Conservation (phyloP, 2,329 filamentous ascomycete genomes). For the Nothopassalora personata region DNA sequence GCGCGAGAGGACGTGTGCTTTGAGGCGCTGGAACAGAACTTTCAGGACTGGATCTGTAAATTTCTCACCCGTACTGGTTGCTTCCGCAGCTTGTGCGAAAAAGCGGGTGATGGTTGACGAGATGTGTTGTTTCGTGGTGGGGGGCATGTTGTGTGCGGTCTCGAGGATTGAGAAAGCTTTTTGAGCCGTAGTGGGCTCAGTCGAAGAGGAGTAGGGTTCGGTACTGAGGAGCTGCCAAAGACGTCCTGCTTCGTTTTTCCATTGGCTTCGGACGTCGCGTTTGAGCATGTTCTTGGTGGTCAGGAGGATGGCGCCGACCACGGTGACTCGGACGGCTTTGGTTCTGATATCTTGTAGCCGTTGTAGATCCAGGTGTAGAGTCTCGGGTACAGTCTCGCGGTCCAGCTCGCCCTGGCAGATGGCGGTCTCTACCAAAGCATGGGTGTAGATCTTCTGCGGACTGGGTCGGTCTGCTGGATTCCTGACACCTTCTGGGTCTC, state of each 20-base stretch:
- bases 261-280: conserved; percentile 69
- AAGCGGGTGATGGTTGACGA: conserved; percentile 43
- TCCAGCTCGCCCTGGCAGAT: conserved; percentile 58
- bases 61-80: conserved; percentile 6
- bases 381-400: conserved; percentile 60
- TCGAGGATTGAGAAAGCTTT: conserved; percentile 47
- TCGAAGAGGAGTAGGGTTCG: conserved; percentile 46
- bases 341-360: conserved; percentile 56
- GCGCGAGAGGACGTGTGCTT: conserved; percentile 60
- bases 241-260: conserved; percentile 69
- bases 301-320: conserved; percentile 67
- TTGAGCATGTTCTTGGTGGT: conserved; percentile 81
- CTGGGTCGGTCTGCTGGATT: conserved; percentile 59
- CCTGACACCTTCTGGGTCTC: conserved; percentile 64
- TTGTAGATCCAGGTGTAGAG: conserved; percentile 62
- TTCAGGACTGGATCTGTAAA: conserved; percentile 60
- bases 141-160: conserved; percentile 46
- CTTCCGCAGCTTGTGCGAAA: conserved; percentile 47
- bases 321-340: conserved; percentile 61
- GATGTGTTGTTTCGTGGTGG: conserved; percentile 42
- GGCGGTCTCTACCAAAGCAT: conserved; percentile 69
- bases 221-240: conserved; percentile 64
- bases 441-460: conserved; percentile 66
- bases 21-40: conserved; percentile 62
- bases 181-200: conserved; percentile 28